A percentile compares a stretch with the other conserved stretches of the same genome.
Evolutionary conservation across 2,329 filamentous ascomycete species (phyloP).

Genomic region (Tolypocladium amazonense): DNA sequence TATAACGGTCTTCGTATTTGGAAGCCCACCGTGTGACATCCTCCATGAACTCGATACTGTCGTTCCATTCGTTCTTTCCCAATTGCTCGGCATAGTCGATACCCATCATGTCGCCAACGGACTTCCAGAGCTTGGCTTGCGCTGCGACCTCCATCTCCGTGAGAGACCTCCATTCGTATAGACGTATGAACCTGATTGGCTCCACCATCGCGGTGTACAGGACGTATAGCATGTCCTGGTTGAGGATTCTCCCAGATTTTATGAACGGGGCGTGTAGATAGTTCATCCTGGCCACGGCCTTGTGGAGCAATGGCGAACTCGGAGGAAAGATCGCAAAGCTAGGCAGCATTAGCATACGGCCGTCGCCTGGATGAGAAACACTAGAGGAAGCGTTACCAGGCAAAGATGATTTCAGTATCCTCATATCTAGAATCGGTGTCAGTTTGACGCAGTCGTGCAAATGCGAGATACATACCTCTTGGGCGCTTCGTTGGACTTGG

Average conservation of each 20-base stretch:
- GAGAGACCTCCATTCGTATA: constrained; percentile 60
- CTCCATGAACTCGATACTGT: constrained; percentile 41
- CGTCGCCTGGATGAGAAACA: neutral
- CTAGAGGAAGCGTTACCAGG: constrained; percentile 14
- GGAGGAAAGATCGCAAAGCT: constrained; percentile 21
- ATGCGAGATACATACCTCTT: constrained; percentile 23
- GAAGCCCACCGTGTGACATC: constrained; percentile 37
- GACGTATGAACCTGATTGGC: constrained; percentile 50
- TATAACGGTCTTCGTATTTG: constrained; percentile 46
- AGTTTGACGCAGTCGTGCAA: neutral
- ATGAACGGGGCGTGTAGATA: constrained; percentile 26
- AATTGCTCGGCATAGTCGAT: constrained; percentile 40
- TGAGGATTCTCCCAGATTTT: constrained; percentile 23
- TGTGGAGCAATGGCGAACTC: constrained; percentile 17
- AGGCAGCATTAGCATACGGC: neutral
- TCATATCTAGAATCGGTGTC: constrained; percentile 22
- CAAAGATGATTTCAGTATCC: constrained; percentile 27
- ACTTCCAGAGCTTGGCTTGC: constrained; percentile 59
- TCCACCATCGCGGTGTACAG: constrained; percentile 52
- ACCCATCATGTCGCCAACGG: constrained; percentile 57
- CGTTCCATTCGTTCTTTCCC: constrained; percentile 26
- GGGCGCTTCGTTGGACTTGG: constrained; percentile 15
- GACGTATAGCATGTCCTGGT: constrained; percentile 28
- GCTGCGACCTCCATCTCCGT: constrained; percentile 60
- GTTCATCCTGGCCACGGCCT: constrained; percentile 28